phyloP scores from a whole-genome alignment of 352 stramenopile species.

The Globisporangium rhizosaccharum region DNA sequence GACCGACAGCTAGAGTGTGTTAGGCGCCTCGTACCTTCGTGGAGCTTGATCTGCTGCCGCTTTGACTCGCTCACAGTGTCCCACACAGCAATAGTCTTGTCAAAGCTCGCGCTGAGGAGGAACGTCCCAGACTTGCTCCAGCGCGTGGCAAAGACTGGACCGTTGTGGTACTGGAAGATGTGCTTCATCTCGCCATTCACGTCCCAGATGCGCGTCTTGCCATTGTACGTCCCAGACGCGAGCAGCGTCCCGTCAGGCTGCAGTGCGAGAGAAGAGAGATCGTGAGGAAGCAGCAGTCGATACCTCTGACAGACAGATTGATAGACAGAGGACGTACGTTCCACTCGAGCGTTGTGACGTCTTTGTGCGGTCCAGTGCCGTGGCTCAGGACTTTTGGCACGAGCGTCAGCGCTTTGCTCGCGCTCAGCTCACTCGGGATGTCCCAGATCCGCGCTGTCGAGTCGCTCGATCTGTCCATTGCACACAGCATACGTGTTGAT shows the following conservation, averaged over 20 bases:
- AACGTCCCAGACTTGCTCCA: conserved; percentile 78
- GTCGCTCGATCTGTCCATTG: conserved; percentile 75
- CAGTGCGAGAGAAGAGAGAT: conserved; percentile 6
- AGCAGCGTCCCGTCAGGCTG: conserved; percentile 88
- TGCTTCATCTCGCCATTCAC: conserved; percentile 76
- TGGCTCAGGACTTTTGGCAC: conserved; percentile 63
- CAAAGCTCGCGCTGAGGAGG: conserved; percentile 76
- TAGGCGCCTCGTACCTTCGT: conserved; percentile 27
- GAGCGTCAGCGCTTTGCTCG: conserved; percentile 25
- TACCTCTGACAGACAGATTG: background rate
- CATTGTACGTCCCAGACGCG: conserved; percentile 95
- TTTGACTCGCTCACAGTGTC: conserved; percentile 86
- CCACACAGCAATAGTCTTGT: conserved; percentile 85
- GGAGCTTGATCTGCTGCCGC: conserved; percentile 93
- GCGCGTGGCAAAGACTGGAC: conserved; percentile 77
- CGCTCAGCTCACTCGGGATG: conserved; percentile 66
- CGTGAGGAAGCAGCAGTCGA: background rate
- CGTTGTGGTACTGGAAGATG: conserved; percentile 80
- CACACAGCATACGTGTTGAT: too few species aligned
- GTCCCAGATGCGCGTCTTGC: conserved; percentile 82
- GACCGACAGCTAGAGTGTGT: background rate
- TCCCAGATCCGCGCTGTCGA: conserved; percentile 94
- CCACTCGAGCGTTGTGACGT: conserved; percentile 98
- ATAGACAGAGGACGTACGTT: conserved; percentile 56
- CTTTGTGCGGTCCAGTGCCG: conserved; percentile 91